phyloP scores from a whole-genome alignment of 176 grass and related monocot species.

The Carex littledalei region DNA sequence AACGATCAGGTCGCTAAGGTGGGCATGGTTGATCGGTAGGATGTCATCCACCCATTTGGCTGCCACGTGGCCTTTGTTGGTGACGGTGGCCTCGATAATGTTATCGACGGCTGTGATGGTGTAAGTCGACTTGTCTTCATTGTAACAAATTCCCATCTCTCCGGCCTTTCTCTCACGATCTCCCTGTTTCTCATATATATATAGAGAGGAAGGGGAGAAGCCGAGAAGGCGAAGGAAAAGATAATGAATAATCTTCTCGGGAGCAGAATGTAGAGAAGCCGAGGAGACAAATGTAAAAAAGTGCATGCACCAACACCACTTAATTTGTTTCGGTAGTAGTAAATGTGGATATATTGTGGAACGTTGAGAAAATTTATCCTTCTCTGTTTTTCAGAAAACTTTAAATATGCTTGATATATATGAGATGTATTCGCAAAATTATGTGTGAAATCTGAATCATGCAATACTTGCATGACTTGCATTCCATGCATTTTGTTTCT shows the following conservation, averaged over 20 bases:
- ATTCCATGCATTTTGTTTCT: too few relatives aligned
- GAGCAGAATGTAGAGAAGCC: not conserved
- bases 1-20: constrained; percentile 20
- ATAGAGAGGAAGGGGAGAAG: not conserved
- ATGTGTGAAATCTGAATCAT: too few relatives aligned
- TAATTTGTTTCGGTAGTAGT: too few relatives aligned
- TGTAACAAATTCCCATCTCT: not conserved
- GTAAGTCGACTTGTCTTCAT: not conserved
- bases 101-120: not conserved
- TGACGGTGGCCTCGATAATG: not conserved
- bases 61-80: constrained; percentile 1
- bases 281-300: not conserved
- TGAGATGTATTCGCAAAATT: too few relatives aligned
- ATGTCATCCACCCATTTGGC: not conserved
- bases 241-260: not conserved
- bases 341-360: too few relatives aligned
- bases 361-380: too few relatives aligned
- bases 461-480: too few relatives aligned
- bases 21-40: constrained; percentile 13
- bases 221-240: not conserved
- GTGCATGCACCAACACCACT: not conserved
- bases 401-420: too few relatives aligned
- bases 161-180: not conserved
- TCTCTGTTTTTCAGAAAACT: too few relatives aligned
- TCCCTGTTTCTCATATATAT: not conserved